phyloP scores from a whole-genome alignment of 2,329 filamentous ascomycete genomes.

The Stemphylium vesicarium region DNA sequence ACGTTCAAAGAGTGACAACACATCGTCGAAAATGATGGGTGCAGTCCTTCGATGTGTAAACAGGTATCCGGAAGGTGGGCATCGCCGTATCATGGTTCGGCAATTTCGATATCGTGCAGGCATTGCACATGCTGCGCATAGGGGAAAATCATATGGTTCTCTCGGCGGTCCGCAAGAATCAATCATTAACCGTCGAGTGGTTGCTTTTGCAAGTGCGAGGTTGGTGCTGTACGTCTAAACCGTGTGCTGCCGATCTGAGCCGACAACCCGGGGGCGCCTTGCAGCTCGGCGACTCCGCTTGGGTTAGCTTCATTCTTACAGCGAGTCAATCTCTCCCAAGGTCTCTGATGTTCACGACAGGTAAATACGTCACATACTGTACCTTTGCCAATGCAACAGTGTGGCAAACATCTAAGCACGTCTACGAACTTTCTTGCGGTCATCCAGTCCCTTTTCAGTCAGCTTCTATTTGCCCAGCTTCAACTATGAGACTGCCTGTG shows the following conservation, averaged over 20 bases:
- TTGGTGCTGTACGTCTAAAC: neutral
- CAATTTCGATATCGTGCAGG: neutral
- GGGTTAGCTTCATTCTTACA: neutral
- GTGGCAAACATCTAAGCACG: neutral
- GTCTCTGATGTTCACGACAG: neutral
- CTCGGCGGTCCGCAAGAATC: neutral
- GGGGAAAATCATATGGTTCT: neutral
- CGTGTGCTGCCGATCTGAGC: neutral
- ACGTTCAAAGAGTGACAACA: no score
- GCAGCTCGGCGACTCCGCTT: neutral
- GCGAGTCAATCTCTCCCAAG: neutral
- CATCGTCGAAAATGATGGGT: no score
- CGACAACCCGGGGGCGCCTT: neutral
- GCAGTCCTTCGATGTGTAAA: neutral
- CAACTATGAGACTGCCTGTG: neutral
- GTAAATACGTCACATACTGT: neutral
- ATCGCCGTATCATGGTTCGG: neutral
- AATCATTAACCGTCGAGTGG: neutral
- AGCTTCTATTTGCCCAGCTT: neutral
- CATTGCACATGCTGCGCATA: neutral
- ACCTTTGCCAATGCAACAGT: neutral
- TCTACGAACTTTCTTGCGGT: neutral
- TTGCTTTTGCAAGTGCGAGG: neutral
- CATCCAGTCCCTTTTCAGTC: neutral
- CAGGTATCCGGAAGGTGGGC: no score